Evolutionary conservation across 2,329 filamentous ascomycete species (phyloP).

Genomic region (Penicillium sp.): DNA sequence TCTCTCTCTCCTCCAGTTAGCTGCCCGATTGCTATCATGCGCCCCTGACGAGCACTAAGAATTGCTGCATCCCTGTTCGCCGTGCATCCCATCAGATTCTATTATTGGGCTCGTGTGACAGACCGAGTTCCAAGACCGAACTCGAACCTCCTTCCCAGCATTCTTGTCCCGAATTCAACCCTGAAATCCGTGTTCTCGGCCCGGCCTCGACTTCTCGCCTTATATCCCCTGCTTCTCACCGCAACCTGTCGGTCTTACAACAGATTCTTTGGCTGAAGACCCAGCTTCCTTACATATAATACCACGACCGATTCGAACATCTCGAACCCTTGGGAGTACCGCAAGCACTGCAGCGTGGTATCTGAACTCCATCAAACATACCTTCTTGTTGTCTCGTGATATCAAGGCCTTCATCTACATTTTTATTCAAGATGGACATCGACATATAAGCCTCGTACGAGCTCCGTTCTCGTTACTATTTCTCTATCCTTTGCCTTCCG

Average conservation of each 20-base stretch:
- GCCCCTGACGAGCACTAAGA: constrained; percentile 25
- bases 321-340: constrained; percentile 9
- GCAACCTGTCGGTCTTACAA: constrained; percentile 6
- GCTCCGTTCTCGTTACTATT: constrained; percentile 19
- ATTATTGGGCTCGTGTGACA: constrained; percentile 17
- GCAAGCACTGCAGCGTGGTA: constrained; percentile 12
- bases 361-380: constrained; percentile 16
- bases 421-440: constrained; percentile 37
- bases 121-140: constrained; percentile 13
- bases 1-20: constrained; percentile 26
- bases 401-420: constrained; percentile 26
- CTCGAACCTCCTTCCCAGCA: constrained; percentile 1
- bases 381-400: constrained; percentile 20
- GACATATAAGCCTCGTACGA: constrained; percentile 33
- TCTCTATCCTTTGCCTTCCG: constrained; percentile 20
- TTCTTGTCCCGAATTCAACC: constrained; percentile 8
- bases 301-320: constrained; percentile 6
- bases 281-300: constrained; percentile 1
- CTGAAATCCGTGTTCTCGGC: constrained; percentile 19
- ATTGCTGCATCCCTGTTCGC: constrained; percentile 20
- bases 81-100: constrained; percentile 15
- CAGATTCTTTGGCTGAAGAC: constrained; percentile 10
- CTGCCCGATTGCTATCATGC: constrained; percentile 28
- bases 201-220: constrained; percentile 10
- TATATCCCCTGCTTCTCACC: constrained; percentile 15